These are phyloP conservation scores for Volvox africanus DNA, from an alignment of 139 green algal species.

Conservation along the genomic window DNA sequence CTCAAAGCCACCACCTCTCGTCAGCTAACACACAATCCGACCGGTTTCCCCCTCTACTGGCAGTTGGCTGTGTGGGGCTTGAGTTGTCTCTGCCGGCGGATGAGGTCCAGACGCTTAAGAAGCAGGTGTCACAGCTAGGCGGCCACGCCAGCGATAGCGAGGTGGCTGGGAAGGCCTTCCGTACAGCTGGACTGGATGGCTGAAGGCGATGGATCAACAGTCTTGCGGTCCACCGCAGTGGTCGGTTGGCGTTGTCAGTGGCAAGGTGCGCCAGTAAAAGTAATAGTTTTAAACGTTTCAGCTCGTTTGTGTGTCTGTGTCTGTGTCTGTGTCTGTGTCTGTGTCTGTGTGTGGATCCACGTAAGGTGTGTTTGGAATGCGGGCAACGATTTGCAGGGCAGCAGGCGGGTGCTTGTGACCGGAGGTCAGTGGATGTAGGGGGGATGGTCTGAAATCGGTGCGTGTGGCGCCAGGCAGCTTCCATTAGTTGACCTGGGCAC, in stretches of 20 bases:
- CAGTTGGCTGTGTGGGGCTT: constrained; percentile 32
- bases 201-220: constrained; percentile 57
- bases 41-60: background rate
- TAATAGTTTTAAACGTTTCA: too few relatives aligned
- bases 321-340: too few relatives aligned
- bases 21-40: background rate
- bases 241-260: constrained; percentile 82
- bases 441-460: too few relatives aligned
- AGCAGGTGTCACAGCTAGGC: background rate
- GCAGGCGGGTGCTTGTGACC: too few relatives aligned
- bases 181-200: constrained; percentile 30
- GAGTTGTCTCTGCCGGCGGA: constrained; percentile 10
- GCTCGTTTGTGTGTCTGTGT: too few relatives aligned
- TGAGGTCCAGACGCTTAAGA: background rate
- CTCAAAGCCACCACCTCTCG: background rate
- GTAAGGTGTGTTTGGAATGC: too few relatives aligned
- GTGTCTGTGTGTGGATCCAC: too few relatives aligned
- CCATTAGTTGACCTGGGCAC: too few relatives aligned
- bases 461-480: too few relatives aligned
- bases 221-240: constrained; percentile 81
- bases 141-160: background rate
- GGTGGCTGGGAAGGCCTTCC: constrained; percentile 27
- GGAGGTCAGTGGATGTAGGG: too few relatives aligned
- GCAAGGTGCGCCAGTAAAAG: constrained; percentile 13
- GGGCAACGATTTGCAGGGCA: too few relatives aligned